Conservation (phyloP, 2,329 filamentous ascomycete genomes). For the Penicillium hordei region DNA sequence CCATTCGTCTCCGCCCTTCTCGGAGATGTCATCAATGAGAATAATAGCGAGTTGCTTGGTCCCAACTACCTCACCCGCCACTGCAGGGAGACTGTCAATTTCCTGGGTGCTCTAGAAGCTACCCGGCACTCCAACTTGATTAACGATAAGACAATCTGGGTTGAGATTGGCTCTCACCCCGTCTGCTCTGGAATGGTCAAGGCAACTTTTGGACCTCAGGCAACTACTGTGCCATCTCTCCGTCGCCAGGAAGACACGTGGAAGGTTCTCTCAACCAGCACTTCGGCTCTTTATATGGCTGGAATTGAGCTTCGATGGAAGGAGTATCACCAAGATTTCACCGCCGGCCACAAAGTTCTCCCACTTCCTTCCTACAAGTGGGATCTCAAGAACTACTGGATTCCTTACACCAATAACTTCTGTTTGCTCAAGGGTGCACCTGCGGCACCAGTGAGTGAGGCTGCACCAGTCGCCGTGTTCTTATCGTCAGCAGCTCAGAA, state of each 20-base stretch:
- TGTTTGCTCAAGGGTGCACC: conserved; percentile 37
- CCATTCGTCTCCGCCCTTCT: conserved; percentile 51
- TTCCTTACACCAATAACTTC: conserved; percentile 38
- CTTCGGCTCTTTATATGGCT: conserved; percentile 38
- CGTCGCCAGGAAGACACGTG: conserved; percentile 45
- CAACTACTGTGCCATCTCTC: conserved; percentile 49
- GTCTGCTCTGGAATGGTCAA: conserved; percentile 49
- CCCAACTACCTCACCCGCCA: conserved; percentile 44
- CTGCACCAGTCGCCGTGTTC: conserved; percentile 23
- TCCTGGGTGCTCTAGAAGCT: conserved; percentile 44
- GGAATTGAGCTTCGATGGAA: conserved; percentile 45
- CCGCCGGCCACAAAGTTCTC: conserved; percentile 32
- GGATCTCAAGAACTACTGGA: conserved; percentile 44
- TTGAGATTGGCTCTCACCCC: conserved; percentile 60
- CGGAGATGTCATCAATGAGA: conserved; percentile 43
- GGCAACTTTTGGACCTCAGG: conserved; percentile 60
- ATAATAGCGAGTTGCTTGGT: conserved; percentile 33
- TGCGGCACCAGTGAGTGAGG: conserved; percentile 13
- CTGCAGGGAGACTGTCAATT: conserved; percentile 49
- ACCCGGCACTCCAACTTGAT: conserved; percentile 49
- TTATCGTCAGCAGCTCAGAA: conserved; percentile 35
- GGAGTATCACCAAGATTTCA: conserved; percentile 46
- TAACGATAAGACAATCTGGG: conserved; percentile 68
- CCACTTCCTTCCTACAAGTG: conserved; percentile 40
- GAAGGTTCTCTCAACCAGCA: conserved; percentile 41